Conservation (phyloP, 2,329 filamentous ascomycete species). For the Arthrobotrys sinensis region DNA sequence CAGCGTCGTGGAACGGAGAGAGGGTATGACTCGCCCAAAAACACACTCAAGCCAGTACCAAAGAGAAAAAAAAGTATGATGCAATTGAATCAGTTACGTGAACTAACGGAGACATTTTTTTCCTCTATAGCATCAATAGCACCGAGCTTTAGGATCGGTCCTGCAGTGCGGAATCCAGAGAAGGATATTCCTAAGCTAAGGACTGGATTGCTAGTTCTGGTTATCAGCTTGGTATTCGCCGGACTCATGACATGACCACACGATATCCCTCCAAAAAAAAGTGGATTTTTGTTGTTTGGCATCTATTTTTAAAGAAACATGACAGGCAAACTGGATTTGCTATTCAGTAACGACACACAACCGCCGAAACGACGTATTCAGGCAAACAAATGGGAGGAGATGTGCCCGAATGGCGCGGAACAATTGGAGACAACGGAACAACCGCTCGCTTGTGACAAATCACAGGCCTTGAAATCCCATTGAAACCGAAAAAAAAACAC, state of each 20-base stretch:
- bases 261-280: no score
- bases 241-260: conserved; percentile 56
- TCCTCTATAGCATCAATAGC: conserved; percentile 43
- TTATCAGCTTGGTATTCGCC: conserved; percentile 53
- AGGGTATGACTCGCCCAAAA: conserved; percentile 28
- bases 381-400: conserved; percentile 1
- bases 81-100: neutral
- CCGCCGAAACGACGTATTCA: no score
- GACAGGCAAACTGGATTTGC: neutral
- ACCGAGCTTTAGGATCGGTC: conserved; percentile 57
- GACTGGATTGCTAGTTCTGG: conserved; percentile 50
- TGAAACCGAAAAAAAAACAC: conserved; percentile 15
- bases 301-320: no score
- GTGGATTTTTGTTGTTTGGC: neutral
- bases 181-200: conserved; percentile 59
- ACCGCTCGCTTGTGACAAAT: conserved; percentile 19
- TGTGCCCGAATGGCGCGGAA: conserved; percentile 1
- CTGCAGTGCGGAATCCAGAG: conserved; percentile 43
- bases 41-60: neutral
- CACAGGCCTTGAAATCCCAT: conserved; percentile 4
- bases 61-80: neutral
- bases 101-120: conserved; percentile 5
- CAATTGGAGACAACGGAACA: neutral
- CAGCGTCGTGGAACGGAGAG: conserved; percentile 46
- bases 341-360: neutral